phyloP scores from a whole-genome alignment of 2,329 filamentous ascomycete genomes.

The Stemphylium lycopersici region DNA sequence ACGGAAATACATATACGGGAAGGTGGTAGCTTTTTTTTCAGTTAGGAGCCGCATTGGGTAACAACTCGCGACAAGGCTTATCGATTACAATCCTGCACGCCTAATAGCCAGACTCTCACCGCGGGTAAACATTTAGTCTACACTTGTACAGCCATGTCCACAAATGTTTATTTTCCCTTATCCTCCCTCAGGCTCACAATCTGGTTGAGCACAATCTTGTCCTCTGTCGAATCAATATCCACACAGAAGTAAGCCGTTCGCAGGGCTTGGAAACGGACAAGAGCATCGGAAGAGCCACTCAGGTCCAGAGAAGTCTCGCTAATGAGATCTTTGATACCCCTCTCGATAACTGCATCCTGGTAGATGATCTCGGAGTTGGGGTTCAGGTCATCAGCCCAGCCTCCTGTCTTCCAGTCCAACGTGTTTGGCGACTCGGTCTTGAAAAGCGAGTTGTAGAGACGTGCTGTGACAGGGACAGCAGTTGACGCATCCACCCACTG shows the following conservation, averaged over 20 bases:
- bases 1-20: no score
- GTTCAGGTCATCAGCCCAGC: slow-evolving; percentile 84
- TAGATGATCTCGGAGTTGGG: slow-evolving; percentile 83
- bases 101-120: background rate
- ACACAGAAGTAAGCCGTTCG: slow-evolving; percentile 86
- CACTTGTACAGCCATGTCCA: background rate
- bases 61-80: background rate
- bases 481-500: slow-evolving; percentile 82
- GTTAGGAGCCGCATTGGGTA: no score
- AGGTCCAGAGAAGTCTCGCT: slow-evolving; percentile 52
- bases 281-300: slow-evolving; percentile 44
- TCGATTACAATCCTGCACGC: background rate
- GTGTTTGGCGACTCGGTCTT: slow-evolving; percentile 82
- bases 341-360: slow-evolving; percentile 77
- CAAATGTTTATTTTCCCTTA: slow-evolving; percentile 34
- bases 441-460: slow-evolving; percentile 83
- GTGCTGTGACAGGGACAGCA: slow-evolving; percentile 67
- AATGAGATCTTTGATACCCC: slow-evolving; percentile 82
- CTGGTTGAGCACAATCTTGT: slow-evolving; percentile 85
- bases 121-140: background rate
- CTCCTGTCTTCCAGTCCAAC: slow-evolving; percentile 70
- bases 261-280: slow-evolving; percentile 88
- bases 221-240: slow-evolving; percentile 70
- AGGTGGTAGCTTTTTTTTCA: no score
- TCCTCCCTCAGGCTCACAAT: slow-evolving; percentile 94